Percentiles rank a stretch among this genome's conserved stretches.
Conservation (phyloP, 78 protist genomes). For the Chrysochromulina parva region DNA sequence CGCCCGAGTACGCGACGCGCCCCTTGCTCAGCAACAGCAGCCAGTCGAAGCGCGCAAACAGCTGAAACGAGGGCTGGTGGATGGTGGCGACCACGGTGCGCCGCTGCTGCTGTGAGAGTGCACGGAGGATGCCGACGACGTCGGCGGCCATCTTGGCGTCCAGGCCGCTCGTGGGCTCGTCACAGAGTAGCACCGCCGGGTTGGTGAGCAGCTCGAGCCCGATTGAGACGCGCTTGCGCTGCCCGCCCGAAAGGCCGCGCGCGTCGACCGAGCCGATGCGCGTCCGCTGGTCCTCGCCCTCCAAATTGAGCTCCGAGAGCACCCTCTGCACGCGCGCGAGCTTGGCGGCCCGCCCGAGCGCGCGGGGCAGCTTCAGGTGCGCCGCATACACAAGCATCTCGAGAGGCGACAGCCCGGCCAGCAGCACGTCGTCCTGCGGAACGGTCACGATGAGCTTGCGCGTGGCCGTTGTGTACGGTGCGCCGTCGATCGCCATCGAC, state of each 20-base stretch:
- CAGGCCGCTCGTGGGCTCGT: neutral
- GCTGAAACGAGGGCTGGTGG: conserved; percentile 42
- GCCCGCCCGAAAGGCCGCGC: neutral
- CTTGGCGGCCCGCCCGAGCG: too few species aligned
- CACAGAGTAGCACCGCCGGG: neutral
- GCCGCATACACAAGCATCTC: neutral
- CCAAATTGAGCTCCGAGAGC: too few species aligned
- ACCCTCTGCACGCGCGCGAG: too few species aligned
- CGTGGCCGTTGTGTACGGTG: neutral
- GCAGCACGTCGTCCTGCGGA: conserved; percentile 1
- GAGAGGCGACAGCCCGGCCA: neutral
- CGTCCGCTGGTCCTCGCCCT: neutral
- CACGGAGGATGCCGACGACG: neutral
- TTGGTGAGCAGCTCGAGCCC: neutral
- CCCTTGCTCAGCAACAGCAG: conserved; percentile 33
- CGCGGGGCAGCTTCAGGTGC: too few species aligned
- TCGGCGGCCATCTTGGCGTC: neutral
- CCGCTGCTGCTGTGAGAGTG: neutral
- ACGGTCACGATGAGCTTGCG: neutral
- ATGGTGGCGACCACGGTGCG: conserved; percentile 42
- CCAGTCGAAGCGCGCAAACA: conserved; percentile 34
- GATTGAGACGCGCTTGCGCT: conserved; percentile 9
- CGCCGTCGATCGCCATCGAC: neutral
- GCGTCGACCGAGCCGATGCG: neutral
- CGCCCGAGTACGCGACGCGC: conserved; percentile 28